Percentiles rank a stretch among this genome's conserved stretches.
Conservation (phyloP, 495 filamentous ascomycete species). For the Pyrenula massariospora region DNA sequence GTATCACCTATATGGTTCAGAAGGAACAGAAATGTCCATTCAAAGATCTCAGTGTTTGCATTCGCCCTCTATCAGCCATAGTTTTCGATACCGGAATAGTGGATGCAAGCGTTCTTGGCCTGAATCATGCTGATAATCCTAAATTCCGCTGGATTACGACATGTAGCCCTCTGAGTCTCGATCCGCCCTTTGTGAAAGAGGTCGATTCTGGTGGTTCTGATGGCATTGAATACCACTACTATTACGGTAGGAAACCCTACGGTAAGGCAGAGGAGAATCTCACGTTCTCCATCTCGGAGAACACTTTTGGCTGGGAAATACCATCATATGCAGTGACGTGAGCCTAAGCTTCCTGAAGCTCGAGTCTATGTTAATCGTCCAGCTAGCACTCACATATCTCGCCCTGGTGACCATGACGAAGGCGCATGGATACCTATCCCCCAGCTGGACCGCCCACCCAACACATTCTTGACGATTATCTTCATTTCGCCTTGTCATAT, state of each 20-base stretch:
- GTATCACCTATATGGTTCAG: slow-evolving; percentile 4
- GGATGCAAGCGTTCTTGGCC: slow-evolving; percentile 10
- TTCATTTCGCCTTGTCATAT: slow-evolving; percentile 11
- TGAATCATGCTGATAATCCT: slow-evolving; percentile 5
- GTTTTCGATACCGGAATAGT: slow-evolving; percentile 10
- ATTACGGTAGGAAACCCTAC: slow-evolving; percentile 7
- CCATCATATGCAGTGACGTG: slow-evolving; percentile 12
- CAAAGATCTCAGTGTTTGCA: slow-evolving; percentile 5
- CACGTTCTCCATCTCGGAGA: slow-evolving; percentile 8
- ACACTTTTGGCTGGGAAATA: slow-evolving; percentile 9
- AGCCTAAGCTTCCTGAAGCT: slow-evolving; percentile 1
- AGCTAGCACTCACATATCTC: slow-evolving; percentile 3
- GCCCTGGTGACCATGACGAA: background rate
- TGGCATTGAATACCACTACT: slow-evolving; percentile 6
- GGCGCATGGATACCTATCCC: slow-evolving; percentile 7
- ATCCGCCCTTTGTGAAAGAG: slow-evolving; percentile 3
- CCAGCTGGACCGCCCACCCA: slow-evolving; percentile 2
- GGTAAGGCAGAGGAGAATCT: background rate
- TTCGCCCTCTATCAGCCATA: slow-evolving; percentile 6
- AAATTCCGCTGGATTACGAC: slow-evolving; percentile 11
- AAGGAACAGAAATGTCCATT: slow-evolving; percentile 10
- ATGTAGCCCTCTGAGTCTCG: slow-evolving; percentile 9
- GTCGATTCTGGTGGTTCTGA: slow-evolving; percentile 4
- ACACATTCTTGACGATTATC: slow-evolving; percentile 11
- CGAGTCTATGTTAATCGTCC: background rate